A percentile compares a stretch with the other conserved stretches of the same genome.
phyloP scores from a whole-genome alignment of 306 rosid genomes.

The Dalbergia cochinchinensis region DNA sequence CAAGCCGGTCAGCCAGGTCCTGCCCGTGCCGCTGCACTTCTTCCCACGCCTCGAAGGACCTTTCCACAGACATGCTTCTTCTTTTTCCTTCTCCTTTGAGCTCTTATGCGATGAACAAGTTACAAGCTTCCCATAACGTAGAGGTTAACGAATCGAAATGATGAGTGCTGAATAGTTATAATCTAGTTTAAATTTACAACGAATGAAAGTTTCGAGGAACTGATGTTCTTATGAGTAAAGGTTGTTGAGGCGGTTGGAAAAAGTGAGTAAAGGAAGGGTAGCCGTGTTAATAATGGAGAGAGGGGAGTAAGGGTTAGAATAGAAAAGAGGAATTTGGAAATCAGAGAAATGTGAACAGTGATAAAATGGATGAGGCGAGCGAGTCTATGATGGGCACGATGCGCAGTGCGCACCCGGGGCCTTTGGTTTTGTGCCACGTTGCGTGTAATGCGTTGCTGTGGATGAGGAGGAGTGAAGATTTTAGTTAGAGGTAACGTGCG shows the following conservation, averaged over 20 bases:
- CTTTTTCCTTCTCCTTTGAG: conserved; percentile 14
- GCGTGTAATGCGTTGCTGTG: conserved; percentile 8
- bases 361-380: neutral
- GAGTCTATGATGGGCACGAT: neutral
- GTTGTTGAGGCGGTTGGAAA: neutral
- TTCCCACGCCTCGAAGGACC: conserved; percentile 97
- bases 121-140: conserved; percentile 45
- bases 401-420: conserved; percentile 2
- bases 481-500: neutral
- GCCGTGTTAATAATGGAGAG: neutral
- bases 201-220: neutral
- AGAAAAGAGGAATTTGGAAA: neutral
- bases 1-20: conserved; percentile 93
- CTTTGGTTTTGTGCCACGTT: conserved; percentile 27
- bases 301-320: neutral
- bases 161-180: too few relatives aligned
- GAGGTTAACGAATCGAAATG: too few relatives aligned
- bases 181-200: too few relatives aligned
- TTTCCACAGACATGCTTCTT: conserved; percentile 75
- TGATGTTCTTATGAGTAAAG: too few relatives aligned
- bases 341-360: neutral
- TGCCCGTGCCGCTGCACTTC: conserved; percentile 97
- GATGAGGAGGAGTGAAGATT: conserved; percentile 16
- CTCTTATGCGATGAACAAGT: neutral
- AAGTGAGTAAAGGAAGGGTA: neutral